These are phyloP conservation scores for Forsythia viridissima DNA, from an alignment of 257 asterid genomes.

Conservation along the genomic window DNA sequence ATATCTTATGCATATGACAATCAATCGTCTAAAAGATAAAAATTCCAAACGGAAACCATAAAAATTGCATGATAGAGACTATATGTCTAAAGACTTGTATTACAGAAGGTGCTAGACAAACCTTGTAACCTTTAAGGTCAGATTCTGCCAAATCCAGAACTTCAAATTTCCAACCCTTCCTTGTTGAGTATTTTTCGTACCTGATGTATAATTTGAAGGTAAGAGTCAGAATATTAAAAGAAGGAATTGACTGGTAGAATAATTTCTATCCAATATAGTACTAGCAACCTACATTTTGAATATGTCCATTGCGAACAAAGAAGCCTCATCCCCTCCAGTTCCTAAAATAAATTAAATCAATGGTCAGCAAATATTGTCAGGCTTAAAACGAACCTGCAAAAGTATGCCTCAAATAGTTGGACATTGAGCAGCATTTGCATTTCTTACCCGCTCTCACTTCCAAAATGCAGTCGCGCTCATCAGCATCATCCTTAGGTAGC, in stretches of 20 bases:
- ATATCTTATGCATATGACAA: slow-evolving; percentile 12
- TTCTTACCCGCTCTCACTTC: slow-evolving; percentile 94
- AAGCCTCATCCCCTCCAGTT: slow-evolving; percentile 97
- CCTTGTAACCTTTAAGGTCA: slow-evolving; percentile 91
- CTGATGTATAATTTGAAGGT: slow-evolving; percentile 36
- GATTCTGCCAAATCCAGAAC: slow-evolving; percentile 74
- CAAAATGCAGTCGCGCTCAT: slow-evolving; percentile 88
- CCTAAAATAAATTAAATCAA: slow-evolving; percentile 46
- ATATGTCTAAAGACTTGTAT: background rate
- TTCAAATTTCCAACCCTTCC: slow-evolving; percentile 91
- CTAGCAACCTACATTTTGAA: slow-evolving; percentile 67
- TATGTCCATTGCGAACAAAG: slow-evolving; percentile 93
- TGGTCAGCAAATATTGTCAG: slow-evolving; percentile 9
- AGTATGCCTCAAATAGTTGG: slow-evolving; percentile 5
- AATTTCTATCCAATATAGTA: slow-evolving; percentile 12
- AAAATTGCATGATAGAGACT: background rate
- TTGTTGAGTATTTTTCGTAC: slow-evolving; percentile 81
- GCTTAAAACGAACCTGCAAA: slow-evolving; percentile 3
- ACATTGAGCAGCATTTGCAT: slow-evolving; percentile 2
- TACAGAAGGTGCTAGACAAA: slow-evolving; percentile 25
- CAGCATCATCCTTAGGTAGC: slow-evolving; percentile 94
- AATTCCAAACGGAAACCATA: background rate
- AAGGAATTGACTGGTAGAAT: slow-evolving; percentile 6
- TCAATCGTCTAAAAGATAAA: background rate
- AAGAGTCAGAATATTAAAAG: slow-evolving; percentile 22